Evolutionary conservation across 768 basidiomycete genomes (phyloP), one percentile per base, ranked within the genome.

Genomic region (Lentinula edodes): DNA sequence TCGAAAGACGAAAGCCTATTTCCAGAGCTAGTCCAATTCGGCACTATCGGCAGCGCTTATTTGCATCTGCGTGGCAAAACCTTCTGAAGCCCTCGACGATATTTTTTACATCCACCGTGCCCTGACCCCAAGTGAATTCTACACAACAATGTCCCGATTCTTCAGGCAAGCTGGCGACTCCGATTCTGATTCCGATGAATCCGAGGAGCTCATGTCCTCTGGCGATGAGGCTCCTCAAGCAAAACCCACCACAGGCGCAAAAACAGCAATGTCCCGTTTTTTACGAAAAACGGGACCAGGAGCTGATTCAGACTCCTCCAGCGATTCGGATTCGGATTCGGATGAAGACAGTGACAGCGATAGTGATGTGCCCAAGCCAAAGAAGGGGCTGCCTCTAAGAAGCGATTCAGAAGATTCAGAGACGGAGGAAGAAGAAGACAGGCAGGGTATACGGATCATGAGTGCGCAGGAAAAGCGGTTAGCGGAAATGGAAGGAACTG

Each of bases 401-500:
- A 76, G 74, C 51, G 83, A 81, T 52, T 79, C 79, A 36, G 81
- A 78, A 67, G 80, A 78, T 18, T 79, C 77, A 13, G 84, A 78
- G 58, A 84, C 73, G 65, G 84, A 74, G 13, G 89, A 91, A 50
- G 91, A 89, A 20, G 90, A 88, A 55, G 86, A 85, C 41, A 85
- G 80, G 67, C 83, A 83, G 16, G 84, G 87, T 39, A 83, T 90
- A 52, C 82, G 84, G 62, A 89, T 91, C 66, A 85, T 93, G 73
- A 93, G 91, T 70, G 95, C 96, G 43, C 90, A 90, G 68, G 92
- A 95, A 74, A 95, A 93, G 73, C 82, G 95, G 58, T 74, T 95
- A 70, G 93, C 90, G 52, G 97, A 98, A 80, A 95, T 98, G 86
- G 95, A 98, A 73, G 86, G 86, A 1, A 90, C 89, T 3, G 92